Percentiles rank a stretch among this genome's conserved stretches.
phyloP scores from a whole-genome alignment of 306 rosid species.

The Erythrophleum fordii region DNA sequence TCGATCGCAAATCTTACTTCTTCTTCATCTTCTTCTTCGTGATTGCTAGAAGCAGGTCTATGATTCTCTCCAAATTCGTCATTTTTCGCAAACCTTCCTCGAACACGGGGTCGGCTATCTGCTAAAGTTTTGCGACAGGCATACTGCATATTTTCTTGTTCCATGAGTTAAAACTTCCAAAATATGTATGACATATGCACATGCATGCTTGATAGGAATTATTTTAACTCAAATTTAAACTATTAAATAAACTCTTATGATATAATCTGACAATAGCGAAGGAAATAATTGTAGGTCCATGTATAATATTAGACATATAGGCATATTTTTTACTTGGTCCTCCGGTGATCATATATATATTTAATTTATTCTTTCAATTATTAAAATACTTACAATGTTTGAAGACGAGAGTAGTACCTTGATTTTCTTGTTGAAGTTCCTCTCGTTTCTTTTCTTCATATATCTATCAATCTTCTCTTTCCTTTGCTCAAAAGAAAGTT shows the following conservation, averaged over 20 bases:
- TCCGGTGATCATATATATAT: too few species aligned
- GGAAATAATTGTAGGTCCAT: too few species aligned
- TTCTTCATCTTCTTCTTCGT: constrained; percentile 84
- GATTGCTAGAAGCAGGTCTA: constrained; percentile 69
- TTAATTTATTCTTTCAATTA: too few species aligned
- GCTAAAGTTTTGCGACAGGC: constrained; percentile 98
- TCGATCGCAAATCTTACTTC: constrained; percentile 65
- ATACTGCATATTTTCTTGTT: constrained; percentile 63
- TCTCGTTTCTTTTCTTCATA: constrained; percentile 95
- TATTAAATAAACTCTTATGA: too few species aligned
- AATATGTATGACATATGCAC: too few species aligned
- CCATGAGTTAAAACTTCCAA: background rate
- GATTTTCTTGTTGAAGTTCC: constrained; percentile 98
- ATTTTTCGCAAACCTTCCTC: constrained; percentile 97
- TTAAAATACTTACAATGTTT: too few species aligned
- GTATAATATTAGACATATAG: too few species aligned
- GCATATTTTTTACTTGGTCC: too few species aligned
- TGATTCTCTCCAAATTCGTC: constrained; percentile 78
- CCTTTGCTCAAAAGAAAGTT: constrained; percentile 89
- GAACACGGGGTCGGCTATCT: constrained; percentile 94
- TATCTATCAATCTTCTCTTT: constrained; percentile 94
- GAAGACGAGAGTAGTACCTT: constrained; percentile 57
- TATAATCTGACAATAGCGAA: background rate
- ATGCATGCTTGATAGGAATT: too few species aligned
- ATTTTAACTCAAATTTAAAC: too few species aligned